Base-by-base conservation (phyloP, 495 filamentous ascomycete species). In the Lasiosphaeria ovina region DNA sequence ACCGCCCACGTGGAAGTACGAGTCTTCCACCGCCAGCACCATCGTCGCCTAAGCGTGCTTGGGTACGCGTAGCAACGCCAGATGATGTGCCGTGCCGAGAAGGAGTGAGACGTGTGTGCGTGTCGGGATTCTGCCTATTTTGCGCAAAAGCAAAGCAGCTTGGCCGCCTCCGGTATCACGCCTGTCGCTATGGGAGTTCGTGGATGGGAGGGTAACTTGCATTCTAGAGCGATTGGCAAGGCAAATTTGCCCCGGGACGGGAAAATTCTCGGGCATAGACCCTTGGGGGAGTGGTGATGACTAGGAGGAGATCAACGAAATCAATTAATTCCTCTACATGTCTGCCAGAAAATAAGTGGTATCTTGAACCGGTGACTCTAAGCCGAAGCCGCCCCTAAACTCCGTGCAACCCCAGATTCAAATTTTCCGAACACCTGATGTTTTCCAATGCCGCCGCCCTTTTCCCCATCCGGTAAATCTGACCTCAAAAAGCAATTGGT, bases 1-100 rank as follows among this genome's bases (percentile, higher is more conserved):
- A 57, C 93, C 95, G 68, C 95, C 94, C 61, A 97, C 92, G 78
- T 99, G 94, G 94, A 92, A 90, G 80, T 99, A 98, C 82, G 89
- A 92, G 86, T 84, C 79, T 62, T 80, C 83, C 69, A 85, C 82
- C 60, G 83, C 83, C 72, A 81, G 77, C 77, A 85, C 83, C 71
- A 76, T 85, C 66, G 83, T 90, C 72, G 79, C 86, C 74, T 90
- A 88, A 77, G 63, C 57, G 61, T 40, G 33, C 52, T 35, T 48
- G 54, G 32, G 48, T n/a, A 47, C 44, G 44, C 44, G 16, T 47
- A 11, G 33, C 36, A 58, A 24, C 38, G 24, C 24, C 24, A 24
- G 24, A 24, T 24, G 17, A 40, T 35, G 55, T 51, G 57, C 31
- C 35, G 58, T 35, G 65, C 57, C 53, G 63, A 56, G 66, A 58